Evolutionary conservation across 1,284 basidiomycete genomes (phyloP).

Genomic region (Schizophyllum amplum): DNA sequence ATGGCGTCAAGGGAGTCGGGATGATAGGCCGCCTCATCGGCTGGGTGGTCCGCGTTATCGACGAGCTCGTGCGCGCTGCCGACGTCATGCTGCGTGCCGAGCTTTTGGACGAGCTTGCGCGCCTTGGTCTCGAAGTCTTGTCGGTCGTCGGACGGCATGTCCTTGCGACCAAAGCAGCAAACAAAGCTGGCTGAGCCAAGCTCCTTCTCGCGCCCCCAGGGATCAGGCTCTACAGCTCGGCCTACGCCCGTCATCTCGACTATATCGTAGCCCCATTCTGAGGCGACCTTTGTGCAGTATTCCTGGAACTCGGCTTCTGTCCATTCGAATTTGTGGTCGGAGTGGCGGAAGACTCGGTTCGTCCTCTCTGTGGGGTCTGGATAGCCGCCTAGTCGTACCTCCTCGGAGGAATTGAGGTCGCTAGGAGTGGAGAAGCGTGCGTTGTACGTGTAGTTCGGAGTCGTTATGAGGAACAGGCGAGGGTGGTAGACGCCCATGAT

Average conservation of each 20-base stretch:
- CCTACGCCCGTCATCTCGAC: conserved; percentile 47
- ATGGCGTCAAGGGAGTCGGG: conserved; percentile 40
- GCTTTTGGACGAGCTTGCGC: conserved; percentile 22
- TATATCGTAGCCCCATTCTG: conserved; percentile 70
- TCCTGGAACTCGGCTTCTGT: conserved; percentile 68
- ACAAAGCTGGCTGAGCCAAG: conserved; percentile 68
- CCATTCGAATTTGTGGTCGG: conserved; percentile 94
- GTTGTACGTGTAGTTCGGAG: conserved; percentile 88
- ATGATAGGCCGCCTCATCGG: conserved; percentile 37
- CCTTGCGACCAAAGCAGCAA: conserved; percentile 54
- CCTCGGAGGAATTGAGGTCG: conserved; percentile 28
- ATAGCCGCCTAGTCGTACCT: conserved; percentile 41
- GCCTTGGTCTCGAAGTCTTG: conserved; percentile 27
- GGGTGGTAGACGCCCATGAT: conserved; percentile 83
- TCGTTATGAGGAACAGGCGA: conserved; percentile 74
- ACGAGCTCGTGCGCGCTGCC: conserved; percentile 37
- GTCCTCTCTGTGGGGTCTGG: conserved; percentile 74
- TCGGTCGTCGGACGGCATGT: conserved; percentile 23
- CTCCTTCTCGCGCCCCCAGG: conserved; percentile 57
- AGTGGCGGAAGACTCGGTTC: conserved; percentile 65
- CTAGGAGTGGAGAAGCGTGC: conserved; percentile 69
- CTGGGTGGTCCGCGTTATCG: conserved; percentile 39
- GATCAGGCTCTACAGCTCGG: conserved; percentile 46
- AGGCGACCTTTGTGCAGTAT: conserved; percentile 62
- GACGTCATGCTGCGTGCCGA: conserved; percentile 10